Conservation (phyloP, 1,284 basidiomycete genomes). For the Hemileia vastatrix region DNA sequence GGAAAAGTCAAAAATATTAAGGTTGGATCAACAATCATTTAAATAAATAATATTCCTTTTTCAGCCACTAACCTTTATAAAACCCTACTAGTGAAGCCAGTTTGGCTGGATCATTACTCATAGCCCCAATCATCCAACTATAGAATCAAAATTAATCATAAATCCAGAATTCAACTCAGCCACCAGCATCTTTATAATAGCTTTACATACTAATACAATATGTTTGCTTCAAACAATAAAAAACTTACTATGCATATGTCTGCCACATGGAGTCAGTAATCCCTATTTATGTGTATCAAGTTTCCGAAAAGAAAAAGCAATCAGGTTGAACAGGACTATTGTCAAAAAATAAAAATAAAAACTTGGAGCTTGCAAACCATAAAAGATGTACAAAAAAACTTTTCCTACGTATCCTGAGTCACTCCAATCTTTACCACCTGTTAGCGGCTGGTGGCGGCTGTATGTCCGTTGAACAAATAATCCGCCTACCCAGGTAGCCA, state of each 20-base stretch:
- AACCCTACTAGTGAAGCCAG: conserved; percentile 20
- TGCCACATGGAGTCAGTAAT: conserved; percentile 22
- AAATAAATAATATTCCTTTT: background rate
- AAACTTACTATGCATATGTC: conserved; percentile 18
- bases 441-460: conserved; percentile 25
- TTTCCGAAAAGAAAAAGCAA: background rate
- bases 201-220: too few relatives aligned
- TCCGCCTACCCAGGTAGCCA: conserved; percentile 37
- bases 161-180: background rate
- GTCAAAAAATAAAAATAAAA: conserved; percentile 1
- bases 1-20: background rate
- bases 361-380: conserved; percentile 31
- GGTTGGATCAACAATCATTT: background rate
- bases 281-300: background rate
- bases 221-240: background rate
- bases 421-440: conserved; percentile 15
- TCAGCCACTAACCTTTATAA: conserved; percentile 18
- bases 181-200: background rate
- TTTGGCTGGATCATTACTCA: conserved; percentile 13
- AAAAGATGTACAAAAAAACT: conserved; percentile 37
- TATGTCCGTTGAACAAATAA: conserved; percentile 34
- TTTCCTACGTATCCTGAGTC: conserved; percentile 27
- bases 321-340: too few relatives aligned
- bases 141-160: background rate
- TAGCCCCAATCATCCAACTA: conserved; percentile 21